Conservation (phyloP, 2,329 filamentous ascomycete genomes). For the Dactylellina drechsleri region DNA sequence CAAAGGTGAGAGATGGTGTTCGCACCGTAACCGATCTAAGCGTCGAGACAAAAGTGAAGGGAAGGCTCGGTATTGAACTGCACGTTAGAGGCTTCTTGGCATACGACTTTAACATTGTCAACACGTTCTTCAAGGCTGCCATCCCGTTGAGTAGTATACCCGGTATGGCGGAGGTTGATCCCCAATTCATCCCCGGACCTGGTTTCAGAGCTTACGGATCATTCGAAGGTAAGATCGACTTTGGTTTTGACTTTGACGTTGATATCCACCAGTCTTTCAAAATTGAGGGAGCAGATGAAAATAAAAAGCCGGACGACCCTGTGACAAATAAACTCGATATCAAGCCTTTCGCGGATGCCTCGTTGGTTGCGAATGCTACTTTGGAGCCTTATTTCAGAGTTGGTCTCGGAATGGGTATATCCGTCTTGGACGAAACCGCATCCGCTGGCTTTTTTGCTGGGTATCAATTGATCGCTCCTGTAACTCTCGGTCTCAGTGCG, state of each 20-base stretch:
- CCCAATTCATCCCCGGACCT: constrained; percentile 10
- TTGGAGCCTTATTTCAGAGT: constrained; percentile 19
- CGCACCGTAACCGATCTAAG: constrained; percentile 5
- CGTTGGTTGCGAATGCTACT: neutral
- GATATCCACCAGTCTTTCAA: constrained; percentile 4
- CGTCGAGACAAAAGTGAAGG: constrained; percentile 13
- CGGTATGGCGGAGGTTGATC: constrained; percentile 4
- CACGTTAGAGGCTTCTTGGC: constrained; percentile 3
- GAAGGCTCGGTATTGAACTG: constrained; percentile 9
- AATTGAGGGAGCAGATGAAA: neutral
- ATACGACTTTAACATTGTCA: constrained; percentile 20
- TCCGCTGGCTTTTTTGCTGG: constrained; percentile 14
- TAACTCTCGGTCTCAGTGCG: constrained; percentile 1
- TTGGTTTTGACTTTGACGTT: constrained; percentile 13
- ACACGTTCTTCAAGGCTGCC: constrained; percentile 16
- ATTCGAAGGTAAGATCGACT: constrained; percentile 14
- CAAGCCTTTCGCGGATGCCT: constrained; percentile 22
- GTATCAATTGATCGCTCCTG: constrained; percentile 2
- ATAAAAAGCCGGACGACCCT: constrained; percentile 6
- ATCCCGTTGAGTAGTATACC: constrained; percentile 11
- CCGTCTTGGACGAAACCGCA: constrained; percentile 8
- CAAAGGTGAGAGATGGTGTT: constrained; percentile 5
- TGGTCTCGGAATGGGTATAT: constrained; percentile 14
- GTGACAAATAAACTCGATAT: constrained; percentile 5
- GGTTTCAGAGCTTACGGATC: constrained; percentile 5